These are phyloP conservation scores for Globisporangium nunn DNA, from an alignment of 352 stramenopile species.

Conservation along the genomic window DNA sequence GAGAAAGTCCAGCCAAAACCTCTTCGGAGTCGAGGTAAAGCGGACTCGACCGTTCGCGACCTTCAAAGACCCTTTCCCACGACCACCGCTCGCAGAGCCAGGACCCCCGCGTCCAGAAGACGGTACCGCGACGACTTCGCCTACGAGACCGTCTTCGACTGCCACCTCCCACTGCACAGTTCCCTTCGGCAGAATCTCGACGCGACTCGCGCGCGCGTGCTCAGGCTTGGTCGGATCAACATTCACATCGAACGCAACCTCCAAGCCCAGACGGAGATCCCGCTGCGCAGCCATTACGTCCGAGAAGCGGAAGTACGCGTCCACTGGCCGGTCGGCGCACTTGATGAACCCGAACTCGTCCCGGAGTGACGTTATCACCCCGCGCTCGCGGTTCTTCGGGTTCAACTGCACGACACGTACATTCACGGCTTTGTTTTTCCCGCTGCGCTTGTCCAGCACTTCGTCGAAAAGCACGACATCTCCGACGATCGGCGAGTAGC, in stretches of 20 bases:
- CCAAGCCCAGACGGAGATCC: slow-evolving; percentile 42
- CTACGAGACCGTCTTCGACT: slow-evolving; percentile 30
- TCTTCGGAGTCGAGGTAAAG: slow-evolving; percentile 26
- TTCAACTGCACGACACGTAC: slow-evolving; percentile 57
- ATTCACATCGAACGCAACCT: slow-evolving; percentile 68
- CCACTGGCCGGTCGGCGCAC: slow-evolving; percentile 49
- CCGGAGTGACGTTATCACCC: slow-evolving; percentile 60
- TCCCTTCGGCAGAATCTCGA: slow-evolving; percentile 50
- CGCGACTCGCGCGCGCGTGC: slow-evolving; percentile 51
- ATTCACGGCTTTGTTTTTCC: slow-evolving; percentile 49
- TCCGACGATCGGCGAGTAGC: slow-evolving; percentile 47
- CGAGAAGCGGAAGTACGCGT: slow-evolving; percentile 75
- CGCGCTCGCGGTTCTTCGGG: slow-evolving; percentile 56
- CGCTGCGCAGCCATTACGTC: slow-evolving; percentile 58
- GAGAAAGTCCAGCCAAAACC: slow-evolving; percentile 53
- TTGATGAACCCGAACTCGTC: slow-evolving; percentile 84
- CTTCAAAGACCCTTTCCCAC: slow-evolving; percentile 30
- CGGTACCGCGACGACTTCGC: slow-evolving; percentile 36
- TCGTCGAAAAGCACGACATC: slow-evolving; percentile 66
- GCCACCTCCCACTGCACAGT: slow-evolving; percentile 59
- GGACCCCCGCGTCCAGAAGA: slow-evolving; percentile 19
- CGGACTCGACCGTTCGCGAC: slow-evolving; percentile 32
- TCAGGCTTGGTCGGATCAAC: slow-evolving; percentile 32
- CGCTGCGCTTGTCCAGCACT: slow-evolving; percentile 61
- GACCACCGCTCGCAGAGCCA: slow-evolving; percentile 7